Base-by-base conservation (phyloP, 2,329 filamentous ascomycete species). In the Cercospora sojina region DNA sequence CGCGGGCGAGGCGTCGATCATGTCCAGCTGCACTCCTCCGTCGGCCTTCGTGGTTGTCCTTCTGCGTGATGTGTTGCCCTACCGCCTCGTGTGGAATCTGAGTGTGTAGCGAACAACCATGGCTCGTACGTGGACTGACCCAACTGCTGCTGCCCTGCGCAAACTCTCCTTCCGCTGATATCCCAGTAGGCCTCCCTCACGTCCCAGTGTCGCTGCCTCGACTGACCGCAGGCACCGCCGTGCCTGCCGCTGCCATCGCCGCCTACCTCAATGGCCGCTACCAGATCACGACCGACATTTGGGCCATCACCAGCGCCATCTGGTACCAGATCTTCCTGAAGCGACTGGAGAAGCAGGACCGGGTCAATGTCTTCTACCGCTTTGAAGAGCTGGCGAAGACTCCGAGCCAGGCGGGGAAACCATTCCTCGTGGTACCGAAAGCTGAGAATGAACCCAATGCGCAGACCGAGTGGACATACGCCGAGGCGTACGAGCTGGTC, bases 261-360 rank as follows among this genome's bases (percentile, higher is more conserved):
- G 90, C 91, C 32, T 96, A 96, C 77, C 78, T 94, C 72, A 92
- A 95, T 75, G 92, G 90, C 49, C 88, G 86, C 76, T 85, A 84
- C 66, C 84, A 85, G 6, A 72, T 93, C 53, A 88, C 83, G 76
- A 88, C 91, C 75, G 92, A 96, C 77, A 73, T 94, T n/a, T 82
- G 80, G 35, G 83, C 32, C 57, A 69, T 76, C 25, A 63, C 58
- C 27, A 65, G 62, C 72, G 85, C 84, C 31, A 76, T 91, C 66
- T 94, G 88, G 74, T 79, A 87, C 59, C 74, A 55, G 70, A 57
- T 71, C 9, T 66, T 67, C 27, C 64, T 73, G 59, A 64, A 58
- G 38, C 67, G 61, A 8, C 66, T 74, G 38, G 76, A 77, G 60
- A 74, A 74, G 62, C 80, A 79, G 23, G 90, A 90, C 73, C 85